A percentile compares a stretch with the other conserved stretches of the same genome.
These are phyloP conservation scores for Theileria annulata DNA, from an alignment of 169 alveolate species.

Conservation along the genomic window DNA sequence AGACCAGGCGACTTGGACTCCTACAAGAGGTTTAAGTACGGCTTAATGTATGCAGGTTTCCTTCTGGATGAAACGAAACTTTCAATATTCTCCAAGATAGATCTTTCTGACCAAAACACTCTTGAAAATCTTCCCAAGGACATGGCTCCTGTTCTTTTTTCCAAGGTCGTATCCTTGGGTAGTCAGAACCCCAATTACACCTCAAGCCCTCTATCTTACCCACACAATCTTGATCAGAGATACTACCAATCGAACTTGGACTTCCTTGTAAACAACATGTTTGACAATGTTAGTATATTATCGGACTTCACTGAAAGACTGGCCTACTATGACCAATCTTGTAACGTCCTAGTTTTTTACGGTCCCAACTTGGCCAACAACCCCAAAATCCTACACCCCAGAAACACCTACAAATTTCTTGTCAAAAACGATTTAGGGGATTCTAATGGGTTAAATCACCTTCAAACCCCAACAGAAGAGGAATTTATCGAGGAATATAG, in stretches of 20 bases:
- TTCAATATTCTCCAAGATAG: slow-evolving; percentile 42
- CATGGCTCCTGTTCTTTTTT: slow-evolving; percentile 2
- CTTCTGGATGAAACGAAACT: slow-evolving; percentile 46
- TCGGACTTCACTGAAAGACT: not conserved
- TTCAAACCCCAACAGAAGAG: slow-evolving; percentile 9
- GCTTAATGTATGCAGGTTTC: slow-evolving; percentile 76
- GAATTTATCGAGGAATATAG: slow-evolving; percentile 16
- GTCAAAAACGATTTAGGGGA: not conserved
- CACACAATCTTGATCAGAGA: not conserved
- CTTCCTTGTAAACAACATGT: not conserved
- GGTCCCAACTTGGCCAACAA: slow-evolving; percentile 59
- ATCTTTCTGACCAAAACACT: slow-evolving; percentile 2
- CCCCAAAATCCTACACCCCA: slow-evolving; percentile 31
- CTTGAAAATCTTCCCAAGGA: slow-evolving; percentile 18
- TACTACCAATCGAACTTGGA: not conserved
- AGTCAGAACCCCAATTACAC: not conserved
- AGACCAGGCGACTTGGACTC: slow-evolving; percentile 13
- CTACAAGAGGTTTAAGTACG: slow-evolving; percentile 67
- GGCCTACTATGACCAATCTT: slow-evolving; percentile 14
- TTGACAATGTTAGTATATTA: not conserved
- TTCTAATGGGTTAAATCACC: slow-evolving; percentile 14
- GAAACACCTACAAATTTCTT: not conserved
- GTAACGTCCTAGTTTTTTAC: slow-evolving; percentile 23
- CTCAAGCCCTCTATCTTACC: not conserved
- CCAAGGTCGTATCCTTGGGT: not conserved